Conservation (phyloP, 2,329 filamentous ascomycete species). For the Juglanconis juglandina region DNA sequence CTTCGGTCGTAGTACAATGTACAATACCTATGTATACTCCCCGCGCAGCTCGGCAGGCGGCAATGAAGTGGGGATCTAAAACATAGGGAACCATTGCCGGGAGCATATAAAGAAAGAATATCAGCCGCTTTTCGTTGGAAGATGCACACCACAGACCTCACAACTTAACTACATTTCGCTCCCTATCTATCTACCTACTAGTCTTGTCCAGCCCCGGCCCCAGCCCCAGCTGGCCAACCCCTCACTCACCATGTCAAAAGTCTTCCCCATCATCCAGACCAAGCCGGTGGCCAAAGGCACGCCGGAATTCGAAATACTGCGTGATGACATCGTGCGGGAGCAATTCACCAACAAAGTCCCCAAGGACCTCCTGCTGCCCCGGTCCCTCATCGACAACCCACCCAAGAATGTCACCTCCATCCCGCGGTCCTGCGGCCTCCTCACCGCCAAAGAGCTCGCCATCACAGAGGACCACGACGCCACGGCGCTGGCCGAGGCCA, state of each 20-base stretch:
- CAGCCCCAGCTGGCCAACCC: not conserved
- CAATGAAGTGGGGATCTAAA: no score
- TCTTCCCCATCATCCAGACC: constrained; percentile 21
- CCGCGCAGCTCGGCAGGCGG: no score
- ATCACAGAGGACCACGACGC: constrained; percentile 48
- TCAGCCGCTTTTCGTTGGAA: no score
- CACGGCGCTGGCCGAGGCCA: constrained; percentile 35
- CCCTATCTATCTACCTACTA: no score
- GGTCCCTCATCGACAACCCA: constrained; percentile 24
- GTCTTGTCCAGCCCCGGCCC: no score
- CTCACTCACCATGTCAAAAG: not conserved
- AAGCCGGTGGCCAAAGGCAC: constrained; percentile 23
- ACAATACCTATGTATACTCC: no score
- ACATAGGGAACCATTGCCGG: no score
- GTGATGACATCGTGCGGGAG: constrained; percentile 24
- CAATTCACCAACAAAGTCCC: constrained; percentile 32
- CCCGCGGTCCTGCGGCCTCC: constrained; percentile 38
- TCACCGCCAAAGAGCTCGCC: constrained; percentile 41
- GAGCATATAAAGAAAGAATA: no score
- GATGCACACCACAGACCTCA: no score
- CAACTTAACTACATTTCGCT: no score
- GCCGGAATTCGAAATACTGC: constrained; percentile 20
- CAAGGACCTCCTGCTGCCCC: constrained; percentile 26
- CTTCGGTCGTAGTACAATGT: not conserved
- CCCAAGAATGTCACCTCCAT: constrained; percentile 32